Base-by-base conservation (phyloP, 148 eudicot species). In the Oxyria digyna region DNA sequence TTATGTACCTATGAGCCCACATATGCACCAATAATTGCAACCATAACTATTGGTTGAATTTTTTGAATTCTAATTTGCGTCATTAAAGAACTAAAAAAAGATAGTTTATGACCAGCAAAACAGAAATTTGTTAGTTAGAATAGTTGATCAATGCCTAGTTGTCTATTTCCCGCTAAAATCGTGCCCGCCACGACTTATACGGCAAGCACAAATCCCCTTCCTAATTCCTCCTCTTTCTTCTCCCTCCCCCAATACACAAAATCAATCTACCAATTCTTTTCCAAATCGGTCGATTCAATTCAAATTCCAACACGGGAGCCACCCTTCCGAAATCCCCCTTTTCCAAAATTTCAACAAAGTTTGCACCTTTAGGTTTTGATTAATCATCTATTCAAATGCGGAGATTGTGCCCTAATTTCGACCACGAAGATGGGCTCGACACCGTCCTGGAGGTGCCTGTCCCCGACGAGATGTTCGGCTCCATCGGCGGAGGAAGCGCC, bases 401-500 rank as follows among this genome's bases (percentile, higher is more conserved):
- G 78, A 93, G 85, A 2, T 76, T 89, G 73, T 93, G 96, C 72
- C 96, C 98, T 6, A 93, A 89, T 64, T 72, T 89, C 42, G 95
- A 89, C 42, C 69, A 83, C 13, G 89, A 89, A 72, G 95, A 93
- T 29, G 98, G 81, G 2, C 96, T 93, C 6, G 91, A 93, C 1
- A 93, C 98, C 0, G 98, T 93, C 0, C 82, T 93, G 11, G 98
- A 93, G 77, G 96, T 93, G 14, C 98, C 98, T 7, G 86, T 93
- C 55, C 98, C 98, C 0, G 98, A 93, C 45, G 98, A 93, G 59
- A 87, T 78, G 84, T 82, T 86, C 14, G 69, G 69, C 1, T n/a
- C 41, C 69, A 38, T 66, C 9, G 69, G 46, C 14, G 69, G 69
- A 35, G 69, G 69, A 20, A 15, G 69, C 46, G 69, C 69, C 46